Base-by-base conservation (phyloP, 1,284 basidiomycete genomes). In the Puccinia novopanici region DNA sequence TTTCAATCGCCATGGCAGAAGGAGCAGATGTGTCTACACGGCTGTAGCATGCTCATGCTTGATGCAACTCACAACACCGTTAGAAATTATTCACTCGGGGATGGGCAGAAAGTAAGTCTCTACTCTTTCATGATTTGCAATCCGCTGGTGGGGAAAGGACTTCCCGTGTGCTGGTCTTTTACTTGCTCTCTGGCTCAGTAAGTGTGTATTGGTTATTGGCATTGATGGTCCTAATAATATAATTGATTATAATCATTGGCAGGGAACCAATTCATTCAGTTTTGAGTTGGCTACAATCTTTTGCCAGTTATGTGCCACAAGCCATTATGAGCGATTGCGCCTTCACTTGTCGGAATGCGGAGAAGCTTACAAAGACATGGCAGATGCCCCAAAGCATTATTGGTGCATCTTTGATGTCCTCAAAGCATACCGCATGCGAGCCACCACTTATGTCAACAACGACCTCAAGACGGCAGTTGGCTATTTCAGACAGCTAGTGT, bases 111-210 rank as follows among this genome's bases (percentile, higher is more conserved):
- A 19, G 59, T 63, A 4, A 63, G 59, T 19, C 27, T 63, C 6
- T 63, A 63, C 59, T 27, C 59, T 63, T 27, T 63, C 59, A 34
- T 63, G 13, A 34, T 63, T 27, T 27, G 59, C 30, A 24, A 63
- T 63, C 27, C 59, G 6, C 13, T 37, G 34, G 59, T n/a, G n/a
- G n/a, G n/a, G n/a, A n/a, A n/a, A n/a, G n/a, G n/a, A n/a, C n/a
- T n/a, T n/a, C n/a, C n/a, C n/a, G n/a, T n/a, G n/a, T n/a, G n/a
- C n/a, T n/a, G n/a, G n/a, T n/a, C n/a, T n/a, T n/a, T n/a, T n/a
- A n/a, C n/a, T n/a, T n/a, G n/a, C n/a, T n/a, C n/a, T n/a, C n/a
- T n/a, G n/a, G n/a, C n/a, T n/a, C n/a, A 17, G 30, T 27, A 37
- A 24, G 59, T 24, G n/a, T n/a, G n/a, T n/a, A n/a, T n/a, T n/a